Evolutionary conservation across 1,284 basidiomycete genomes (phyloP).

Genomic region (Porodaedalea pini): DNA sequence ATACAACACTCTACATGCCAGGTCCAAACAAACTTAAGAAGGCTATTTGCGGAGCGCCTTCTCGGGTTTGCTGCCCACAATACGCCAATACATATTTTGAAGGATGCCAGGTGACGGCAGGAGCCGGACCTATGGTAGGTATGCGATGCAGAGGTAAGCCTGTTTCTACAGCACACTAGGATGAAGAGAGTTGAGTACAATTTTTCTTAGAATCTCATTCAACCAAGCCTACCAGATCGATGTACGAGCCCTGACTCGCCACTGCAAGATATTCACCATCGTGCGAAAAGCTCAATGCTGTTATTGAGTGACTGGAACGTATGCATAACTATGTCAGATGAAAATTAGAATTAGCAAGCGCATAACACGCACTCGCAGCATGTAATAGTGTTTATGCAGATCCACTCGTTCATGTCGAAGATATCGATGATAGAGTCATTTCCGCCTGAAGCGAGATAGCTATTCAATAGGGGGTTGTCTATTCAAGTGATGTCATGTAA

Average conservation of each 20-base stretch:
- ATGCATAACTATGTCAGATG: not conserved
- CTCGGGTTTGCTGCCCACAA: constrained; percentile 68
- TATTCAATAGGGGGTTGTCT: constrained; percentile 27
- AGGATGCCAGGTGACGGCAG: constrained; percentile 75
- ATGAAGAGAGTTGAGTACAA: not conserved
- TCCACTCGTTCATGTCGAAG: constrained; percentile 75
- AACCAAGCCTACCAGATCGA: constrained; percentile 59
- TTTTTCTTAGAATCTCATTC: not conserved
- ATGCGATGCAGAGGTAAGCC: constrained; percentile 66
- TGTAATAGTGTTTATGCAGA: constrained; percentile 68
- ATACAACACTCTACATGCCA: constrained; percentile 30
- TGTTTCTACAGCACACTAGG: constrained; percentile 74
- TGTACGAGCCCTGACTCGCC: constrained; percentile 64
- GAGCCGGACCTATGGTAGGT: constrained; percentile 57
- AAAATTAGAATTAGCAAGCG: not conserved
- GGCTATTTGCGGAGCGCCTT: constrained; percentile 59
- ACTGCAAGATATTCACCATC: constrained; percentile 79
- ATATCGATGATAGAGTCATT: constrained; percentile 76
- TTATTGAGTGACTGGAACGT: constrained; percentile 58
- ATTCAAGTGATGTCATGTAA: not conserved
- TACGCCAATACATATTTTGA: constrained; percentile 74
- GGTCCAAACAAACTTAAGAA: constrained; percentile 67
- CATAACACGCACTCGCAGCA: constrained; percentile 64
- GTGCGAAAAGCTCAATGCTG: constrained; percentile 72
- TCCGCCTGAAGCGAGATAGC: constrained; percentile 74